Conservation (phyloP, 495 filamentous ascomycete species). For the Cercophora newfieldiana region DNA sequence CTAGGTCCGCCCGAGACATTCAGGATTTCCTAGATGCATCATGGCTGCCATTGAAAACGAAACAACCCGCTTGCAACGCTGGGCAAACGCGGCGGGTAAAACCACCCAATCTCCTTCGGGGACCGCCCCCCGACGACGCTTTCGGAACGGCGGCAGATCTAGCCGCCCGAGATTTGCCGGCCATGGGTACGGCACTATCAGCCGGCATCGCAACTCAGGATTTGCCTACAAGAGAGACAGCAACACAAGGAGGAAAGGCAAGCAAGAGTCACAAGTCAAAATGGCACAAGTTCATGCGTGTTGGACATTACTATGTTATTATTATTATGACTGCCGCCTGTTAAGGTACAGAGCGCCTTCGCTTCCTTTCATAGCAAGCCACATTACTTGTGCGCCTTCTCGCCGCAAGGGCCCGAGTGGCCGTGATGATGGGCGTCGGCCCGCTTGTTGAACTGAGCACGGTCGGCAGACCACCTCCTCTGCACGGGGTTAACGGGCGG, state of each 20-base stretch:
- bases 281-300: neutral
- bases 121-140: neutral
- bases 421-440: neutral
- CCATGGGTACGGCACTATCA: neutral
- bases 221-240: too few relatives aligned
- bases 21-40: neutral
- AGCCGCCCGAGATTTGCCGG: neutral
- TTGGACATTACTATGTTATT: neutral
- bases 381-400: neutral
- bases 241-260: neutral
- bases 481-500: constrained; percentile 4
- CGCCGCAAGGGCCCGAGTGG: constrained; percentile 16
- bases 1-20: constrained; percentile 56
- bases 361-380: neutral
- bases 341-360: neutral
- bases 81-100: neutral
- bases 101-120: neutral
- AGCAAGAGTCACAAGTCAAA: neutral
- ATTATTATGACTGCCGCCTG: neutral
- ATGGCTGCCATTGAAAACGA: neutral
- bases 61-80: too few relatives aligned
- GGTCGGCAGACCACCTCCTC: constrained; percentile 6
- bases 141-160: neutral
- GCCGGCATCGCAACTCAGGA: too few relatives aligned
- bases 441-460: neutral